phyloP scores from a whole-genome alignment of 306 rosid genomes.

The Elaeagnus macrophylla region DNA sequence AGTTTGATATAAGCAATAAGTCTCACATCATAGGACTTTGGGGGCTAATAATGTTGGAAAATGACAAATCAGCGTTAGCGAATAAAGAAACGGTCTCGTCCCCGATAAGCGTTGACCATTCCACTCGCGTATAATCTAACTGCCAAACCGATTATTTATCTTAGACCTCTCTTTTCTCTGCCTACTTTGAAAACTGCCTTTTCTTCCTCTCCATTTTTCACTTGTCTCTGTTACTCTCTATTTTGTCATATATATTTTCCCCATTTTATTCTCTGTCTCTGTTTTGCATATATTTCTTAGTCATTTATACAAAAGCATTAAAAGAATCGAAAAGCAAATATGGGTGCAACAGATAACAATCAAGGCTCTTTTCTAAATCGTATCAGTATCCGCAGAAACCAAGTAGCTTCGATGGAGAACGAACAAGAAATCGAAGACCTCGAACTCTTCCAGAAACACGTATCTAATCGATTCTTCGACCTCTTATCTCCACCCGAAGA shows the following conservation, averaged over 20 bases:
- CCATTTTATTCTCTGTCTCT: background rate
- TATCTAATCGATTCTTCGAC: conserved; percentile 53
- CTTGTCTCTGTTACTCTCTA: background rate
- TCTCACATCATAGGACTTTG: too few species aligned
- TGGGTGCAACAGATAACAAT: conserved; percentile 63
- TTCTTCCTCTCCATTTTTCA: background rate
- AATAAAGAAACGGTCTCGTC: conserved; percentile 39
- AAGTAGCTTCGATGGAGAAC: conserved; percentile 79
- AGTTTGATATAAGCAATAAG: too few species aligned
- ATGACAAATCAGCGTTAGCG: too few species aligned
- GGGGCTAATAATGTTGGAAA: too few species aligned
- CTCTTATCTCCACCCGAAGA: conserved; percentile 49
- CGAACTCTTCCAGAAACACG: conserved; percentile 71
- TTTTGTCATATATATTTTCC: background rate
- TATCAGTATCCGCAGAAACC: conserved; percentile 84
- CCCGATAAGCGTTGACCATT: conserved; percentile 25
- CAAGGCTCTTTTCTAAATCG: conserved; percentile 83
- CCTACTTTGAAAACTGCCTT: background rate
- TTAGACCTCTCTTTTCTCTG: conserved; percentile 14
- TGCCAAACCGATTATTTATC: conserved; percentile 21
- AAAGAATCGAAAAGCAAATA: conserved; percentile 12
- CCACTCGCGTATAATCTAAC: conserved; percentile 19
- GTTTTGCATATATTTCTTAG: background rate
- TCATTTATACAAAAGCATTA: background rate
- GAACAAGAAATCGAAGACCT: conserved; percentile 80